These are phyloP conservation scores for Penicillium verhagenii DNA, from an alignment of 495 filamentous ascomycete genomes.

Conservation along the genomic window DNA sequence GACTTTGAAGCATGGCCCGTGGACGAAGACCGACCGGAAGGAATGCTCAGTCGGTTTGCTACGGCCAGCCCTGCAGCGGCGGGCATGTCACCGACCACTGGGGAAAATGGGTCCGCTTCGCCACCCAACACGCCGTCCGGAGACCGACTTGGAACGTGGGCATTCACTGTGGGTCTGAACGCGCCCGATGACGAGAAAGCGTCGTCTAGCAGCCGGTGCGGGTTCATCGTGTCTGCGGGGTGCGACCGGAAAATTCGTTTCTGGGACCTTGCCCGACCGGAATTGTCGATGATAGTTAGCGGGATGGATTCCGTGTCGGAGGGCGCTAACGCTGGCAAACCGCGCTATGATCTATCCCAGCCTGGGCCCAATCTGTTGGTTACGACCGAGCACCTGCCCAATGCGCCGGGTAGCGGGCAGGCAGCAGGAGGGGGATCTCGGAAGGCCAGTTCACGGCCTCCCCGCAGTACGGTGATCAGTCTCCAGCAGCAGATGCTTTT, in stretches of 20 bases:
- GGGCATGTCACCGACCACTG: slow-evolving; percentile 47
- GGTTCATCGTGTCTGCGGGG: slow-evolving; percentile 82
- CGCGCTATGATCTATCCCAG: slow-evolving; percentile 69
- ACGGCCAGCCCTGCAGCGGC: slow-evolving; percentile 45
- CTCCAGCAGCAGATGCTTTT: slow-evolving; percentile 82
- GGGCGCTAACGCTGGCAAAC: slow-evolving; percentile 43
- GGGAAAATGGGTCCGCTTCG: slow-evolving; percentile 28
- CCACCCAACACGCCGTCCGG: slow-evolving; percentile 39
- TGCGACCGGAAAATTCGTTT: slow-evolving; percentile 88
- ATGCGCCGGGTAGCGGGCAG: slow-evolving; percentile 32
- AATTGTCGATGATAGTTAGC: slow-evolving; percentile 73
- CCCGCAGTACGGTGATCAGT: slow-evolving; percentile 82
- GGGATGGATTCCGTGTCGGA: slow-evolving; percentile 71
- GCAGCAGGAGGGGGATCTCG: slow-evolving; percentile 28
- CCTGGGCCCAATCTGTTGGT: slow-evolving; percentile 66
- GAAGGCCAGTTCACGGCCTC: slow-evolving; percentile 50
- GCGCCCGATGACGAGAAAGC: slow-evolving; percentile 42
- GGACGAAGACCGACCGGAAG: slow-evolving; percentile 84
- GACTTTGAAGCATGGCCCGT: slow-evolving; percentile 86
- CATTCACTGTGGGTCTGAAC: slow-evolving; percentile 53
- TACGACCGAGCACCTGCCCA: slow-evolving; percentile 66
- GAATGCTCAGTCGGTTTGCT: slow-evolving; percentile 86
- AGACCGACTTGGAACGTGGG: slow-evolving; percentile 57
- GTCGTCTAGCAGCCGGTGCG: slow-evolving; percentile 42
- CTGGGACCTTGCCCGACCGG: slow-evolving; percentile 79